phyloP scores from a whole-genome alignment of 129 eudicot genomes.

The Centrapalus pauciflorus region DNA sequence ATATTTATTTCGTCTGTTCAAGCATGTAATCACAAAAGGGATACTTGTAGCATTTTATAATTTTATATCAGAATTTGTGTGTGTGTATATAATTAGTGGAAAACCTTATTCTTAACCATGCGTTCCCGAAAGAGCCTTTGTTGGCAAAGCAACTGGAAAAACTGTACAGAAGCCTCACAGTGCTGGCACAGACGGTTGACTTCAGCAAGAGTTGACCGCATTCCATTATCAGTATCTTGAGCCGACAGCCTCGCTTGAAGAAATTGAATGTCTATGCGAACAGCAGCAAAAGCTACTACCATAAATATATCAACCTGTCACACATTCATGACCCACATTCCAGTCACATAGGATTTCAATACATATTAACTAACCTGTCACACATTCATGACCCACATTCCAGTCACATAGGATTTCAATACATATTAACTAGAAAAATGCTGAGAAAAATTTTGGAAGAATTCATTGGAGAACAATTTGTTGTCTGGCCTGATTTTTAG shows the following conservation, averaged over 20 bases:
- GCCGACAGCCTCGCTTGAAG: slow-evolving; percentile 58
- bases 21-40: background rate
- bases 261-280: slow-evolving; percentile 56
- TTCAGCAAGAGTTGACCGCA: slow-evolving; percentile 39
- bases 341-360: background rate
- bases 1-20: background rate
- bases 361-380: background rate
- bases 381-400: slow-evolving; percentile 7
- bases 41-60: background rate
- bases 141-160: slow-evolving; percentile 78
- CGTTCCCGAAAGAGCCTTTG: slow-evolving; percentile 78
- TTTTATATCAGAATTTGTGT: background rate
- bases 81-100: background rate
- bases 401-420: background rate
- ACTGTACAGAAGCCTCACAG: slow-evolving; percentile 87
- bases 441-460: background rate
- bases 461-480: background rate
- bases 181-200: slow-evolving; percentile 73
- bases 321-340: slow-evolving; percentile 15
- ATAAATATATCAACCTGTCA: slow-evolving; percentile 80
- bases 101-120: slow-evolving; percentile 80
- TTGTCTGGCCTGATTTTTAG: background rate
- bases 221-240: slow-evolving; percentile 18
- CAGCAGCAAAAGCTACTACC: slow-evolving; percentile 68
- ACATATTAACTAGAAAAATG: background rate